These are phyloP conservation scores for Paramecium octaurelia DNA, from an alignment of 73 alveolate species.

Conservation along the genomic window DNA sequence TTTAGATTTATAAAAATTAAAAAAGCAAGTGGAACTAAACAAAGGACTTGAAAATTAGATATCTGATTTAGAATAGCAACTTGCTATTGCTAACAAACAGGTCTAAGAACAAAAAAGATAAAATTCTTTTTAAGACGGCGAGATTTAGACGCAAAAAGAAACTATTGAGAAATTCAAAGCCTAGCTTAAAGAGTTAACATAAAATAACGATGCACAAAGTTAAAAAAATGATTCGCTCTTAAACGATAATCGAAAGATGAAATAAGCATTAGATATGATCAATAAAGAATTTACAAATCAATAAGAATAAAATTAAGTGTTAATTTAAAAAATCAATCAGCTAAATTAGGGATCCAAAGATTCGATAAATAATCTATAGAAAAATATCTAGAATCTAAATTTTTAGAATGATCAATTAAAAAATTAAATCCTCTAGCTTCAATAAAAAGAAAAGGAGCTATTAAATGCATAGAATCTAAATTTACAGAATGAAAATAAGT, in stretches of 20 bases:
- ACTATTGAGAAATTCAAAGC: not conserved
- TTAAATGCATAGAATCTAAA: not conserved
- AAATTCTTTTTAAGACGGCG: not conserved
- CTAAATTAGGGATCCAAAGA: not conserved
- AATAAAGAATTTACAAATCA: not conserved
- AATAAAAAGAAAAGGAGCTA: not conserved
- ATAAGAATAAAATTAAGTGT: not conserved
- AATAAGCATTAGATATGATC: not conserved
- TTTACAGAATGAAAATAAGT: not conserved
- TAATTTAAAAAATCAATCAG: not conserved
- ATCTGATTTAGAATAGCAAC: not conserved
- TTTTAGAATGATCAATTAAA: not conserved
- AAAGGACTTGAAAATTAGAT: not conserved
- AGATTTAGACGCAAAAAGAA: not conserved
- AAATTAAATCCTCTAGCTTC: not conserved
- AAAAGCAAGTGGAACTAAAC: not conserved
- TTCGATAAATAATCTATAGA: not conserved
- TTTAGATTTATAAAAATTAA: not conserved
- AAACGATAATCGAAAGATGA: slow-evolving; percentile 30
- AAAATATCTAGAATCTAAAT: not conserved
- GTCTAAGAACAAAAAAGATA: not conserved
- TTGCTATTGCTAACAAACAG: not conserved
- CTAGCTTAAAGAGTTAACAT: not conserved
- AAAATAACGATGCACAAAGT: not conserved
- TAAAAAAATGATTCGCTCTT: not conserved